These are phyloP conservation scores for Chaetoscypha palmicola DNA, from an alignment of 2,329 filamentous ascomycete species.

Conservation along the genomic window DNA sequence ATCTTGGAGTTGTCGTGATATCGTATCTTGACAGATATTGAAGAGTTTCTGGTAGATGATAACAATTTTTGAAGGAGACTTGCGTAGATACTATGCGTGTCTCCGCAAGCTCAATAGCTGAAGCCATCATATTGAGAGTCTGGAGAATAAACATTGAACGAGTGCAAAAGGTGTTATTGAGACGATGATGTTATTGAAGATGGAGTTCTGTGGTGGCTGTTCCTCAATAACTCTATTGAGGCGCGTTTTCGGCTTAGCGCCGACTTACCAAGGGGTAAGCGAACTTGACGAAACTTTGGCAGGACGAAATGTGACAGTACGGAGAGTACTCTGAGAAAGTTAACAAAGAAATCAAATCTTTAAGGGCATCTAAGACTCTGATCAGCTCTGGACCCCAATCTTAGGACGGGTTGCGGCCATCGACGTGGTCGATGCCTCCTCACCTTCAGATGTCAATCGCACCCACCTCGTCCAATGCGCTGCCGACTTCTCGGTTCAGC, in stretches of 20 bases:
- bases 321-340: background rate
- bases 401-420: too few relatives aligned
- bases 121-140: conserved; percentile 7
- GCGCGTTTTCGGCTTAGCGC: conserved; percentile 9
- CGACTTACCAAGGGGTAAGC: background rate
- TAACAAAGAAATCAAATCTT: conserved; percentile 1
- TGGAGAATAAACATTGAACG: background rate
- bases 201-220: conserved; percentile 4
- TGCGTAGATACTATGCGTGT: background rate
- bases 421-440: too few relatives aligned
- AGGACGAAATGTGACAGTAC: background rate
- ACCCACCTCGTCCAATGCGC: too few relatives aligned
- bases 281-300: background rate
- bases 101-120: conserved; percentile 1
- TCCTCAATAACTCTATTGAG: conserved; percentile 12
- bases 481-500: too few relatives aligned
- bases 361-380: too few relatives aligned
- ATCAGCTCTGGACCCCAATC: too few relatives aligned
- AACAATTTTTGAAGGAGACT: background rate
- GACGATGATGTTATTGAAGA: background rate
- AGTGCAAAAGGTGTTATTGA: background rate
- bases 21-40: background rate
- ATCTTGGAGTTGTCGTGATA: background rate
- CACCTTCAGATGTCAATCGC: too few relatives aligned
- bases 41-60: background rate